Evolutionary conservation across 2,329 filamentous ascomycete genomes (phyloP), one percentile per base, ranked within the genome.

Genomic region (Monilinia aucupariae): DNA sequence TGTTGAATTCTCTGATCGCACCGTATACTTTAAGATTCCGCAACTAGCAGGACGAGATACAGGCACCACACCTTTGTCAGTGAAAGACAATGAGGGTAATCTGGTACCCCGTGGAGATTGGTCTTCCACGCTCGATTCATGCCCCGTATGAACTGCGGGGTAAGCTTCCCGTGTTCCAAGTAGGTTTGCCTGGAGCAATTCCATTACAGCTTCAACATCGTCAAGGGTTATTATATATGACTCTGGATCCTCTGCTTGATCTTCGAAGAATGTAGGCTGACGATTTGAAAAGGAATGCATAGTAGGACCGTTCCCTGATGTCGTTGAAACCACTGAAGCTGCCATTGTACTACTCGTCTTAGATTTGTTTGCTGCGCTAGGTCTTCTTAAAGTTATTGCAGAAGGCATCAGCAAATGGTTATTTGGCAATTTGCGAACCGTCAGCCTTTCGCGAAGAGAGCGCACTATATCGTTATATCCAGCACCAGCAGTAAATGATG

Each of bases 311-410:
- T 32, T 15, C 8, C 34, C 47, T 47, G 41, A 45, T 17, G 51
- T 22, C 15, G 49, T 59, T 53, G 43, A 60, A 34, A 30, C 41
- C 30, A 22, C 27, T 25, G 61, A 51, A 37, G 34, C 59, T 30
- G 8, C 39, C 32, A 52, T 45, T 39, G 27, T 39, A 22, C 51
- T 30, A 22, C 32, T 47, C 30, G 48, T 58, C 30, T 48, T 13
- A 9, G 22, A 25, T 37, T 10, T 39, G 17, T 49, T 66, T 2
- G 27, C 48, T 48, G 34, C 62, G 52, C 68, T 71, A 12, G 70
- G 66, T 51, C 67, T 62, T 30, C 69, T 64, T 50, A 71, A 64
- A 3, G 69, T 71, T 30, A 71, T 71, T 1, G 68, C 67, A 37
- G 62, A 58, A 5, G 70, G 69, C 12, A 63, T 63, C 4, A 60